Base-by-base conservation (phyloP, 2,329 filamentous ascomycete genomes). In the Botrytis hyacinthi region DNA sequence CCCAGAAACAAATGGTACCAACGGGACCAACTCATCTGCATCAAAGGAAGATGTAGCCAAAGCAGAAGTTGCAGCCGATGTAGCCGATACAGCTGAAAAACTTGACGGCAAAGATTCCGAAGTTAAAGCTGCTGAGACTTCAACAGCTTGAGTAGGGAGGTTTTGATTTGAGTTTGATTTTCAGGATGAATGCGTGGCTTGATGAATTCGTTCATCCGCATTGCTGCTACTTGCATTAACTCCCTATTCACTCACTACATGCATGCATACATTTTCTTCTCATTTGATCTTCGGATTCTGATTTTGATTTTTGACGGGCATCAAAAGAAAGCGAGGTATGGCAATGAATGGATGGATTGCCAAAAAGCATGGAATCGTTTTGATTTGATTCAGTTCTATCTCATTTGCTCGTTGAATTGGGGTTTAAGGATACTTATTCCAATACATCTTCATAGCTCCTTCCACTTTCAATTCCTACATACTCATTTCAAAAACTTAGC, bases 31-130 rank as follows among this genome's bases (percentile, higher is more conserved):
- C 35, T 22, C 46, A 29, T 68, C 66, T 12, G 65, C 70, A 12
- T 69, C 73, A 9, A 77, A 78, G 60, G 80, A 81, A 35, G 76
- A 81, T 63, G 73, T 76, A 29, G 75, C 75, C 37, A 78, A 80
- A 70, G 79, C 80, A 35, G 74, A 79, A 26, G 78, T 78, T 4
- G 77, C 79, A 67, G 82, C 80, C 69, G 82, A 85, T 74, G 84
- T 85, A 62, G 85, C 85, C 68, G 84, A 86, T 75, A 83, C 82
- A 8, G 84, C 85, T 4, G 83, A 80, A 72, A 79, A 80, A 74
- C 60, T 79, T 42, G 80, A 81, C 70, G 75, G 74, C 68, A 78
- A 77, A 22, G 78, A 79, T 62, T 74, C 48, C 8, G 77, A 78
- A 73, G 59, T 73, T 62, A 71, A 59, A 42, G 37, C 60, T 40